Evolutionary conservation across 192 early-diverging fungal species (phyloP), one percentile per base, ranked within the genome.

Genomic region (Linnemannia elongata): DNA sequence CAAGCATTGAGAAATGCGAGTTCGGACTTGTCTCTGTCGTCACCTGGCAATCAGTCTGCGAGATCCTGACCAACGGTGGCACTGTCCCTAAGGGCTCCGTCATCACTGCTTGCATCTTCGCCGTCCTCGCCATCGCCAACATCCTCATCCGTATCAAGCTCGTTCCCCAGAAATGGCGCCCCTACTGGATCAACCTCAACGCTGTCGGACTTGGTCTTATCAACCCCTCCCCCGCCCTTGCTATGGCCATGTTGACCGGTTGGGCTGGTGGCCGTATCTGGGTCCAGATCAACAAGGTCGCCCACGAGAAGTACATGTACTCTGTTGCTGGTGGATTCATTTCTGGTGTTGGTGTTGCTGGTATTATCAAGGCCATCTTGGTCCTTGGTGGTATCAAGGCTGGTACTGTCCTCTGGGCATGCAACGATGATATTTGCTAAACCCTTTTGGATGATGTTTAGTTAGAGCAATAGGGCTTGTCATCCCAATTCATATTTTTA

Each of bases 171-270:
- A 90, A 86, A 54, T 91, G 81, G 85, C 88, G 83, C 41, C 88
- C 79, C 85, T 94, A 89, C 83, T 89, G 91, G 81, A 87, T 92
- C 85, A 93, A 93, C 88, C 75, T 93, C 69, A 94, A 92, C 74
- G 91, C 91, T 54, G 82, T 90, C 20, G 92, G 92, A 83, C 76
- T 93, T 38, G 91, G 90, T 55, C 87, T 92, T 82, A 90, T 91
- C 55, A 90, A 91, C 88, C 85, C 92, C 68, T 74, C 74, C 13
- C 90, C 92, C 49, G 85, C 83, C 47, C 75, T 91, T 33, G 83
- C 86, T 35, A 74, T 91, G 68, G 87, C 92, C 36, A 93, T 93
- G 90, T 88, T 90, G 36, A 85, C 80, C 15, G 93, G 90, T 8
- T 89, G 89, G 87, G 39, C 30, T 38, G 84, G 76, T 75, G 84